A percentile compares a stretch with the other conserved stretches of the same genome.
These are phyloP conservation scores for Drechmeria coniospora DNA, from an alignment of 2,329 filamentous ascomycete species.

Conservation along the genomic window DNA sequence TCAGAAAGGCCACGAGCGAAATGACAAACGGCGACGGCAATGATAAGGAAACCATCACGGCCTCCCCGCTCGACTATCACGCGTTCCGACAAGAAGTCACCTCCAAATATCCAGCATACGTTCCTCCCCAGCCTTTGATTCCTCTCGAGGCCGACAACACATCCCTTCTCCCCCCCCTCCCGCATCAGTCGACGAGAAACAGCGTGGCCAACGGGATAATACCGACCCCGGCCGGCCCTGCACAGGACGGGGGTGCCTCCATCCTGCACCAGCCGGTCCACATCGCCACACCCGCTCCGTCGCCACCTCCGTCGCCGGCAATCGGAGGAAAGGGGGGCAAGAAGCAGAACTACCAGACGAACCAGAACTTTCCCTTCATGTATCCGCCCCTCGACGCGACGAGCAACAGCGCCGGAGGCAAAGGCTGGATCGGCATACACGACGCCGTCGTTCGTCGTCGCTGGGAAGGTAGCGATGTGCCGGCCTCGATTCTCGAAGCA, in stretches of 20 bases:
- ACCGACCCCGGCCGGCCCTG: conserved; percentile 34
- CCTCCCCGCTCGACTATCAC: conserved; percentile 91
- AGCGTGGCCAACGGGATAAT: conserved; percentile 48
- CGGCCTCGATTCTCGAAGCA: conserved; percentile 86
- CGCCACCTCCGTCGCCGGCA: conserved; percentile 77
- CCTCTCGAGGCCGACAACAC: conserved; percentile 83
- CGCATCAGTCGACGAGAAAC: conserved; percentile 52
- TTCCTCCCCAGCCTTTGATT: conserved; percentile 69
- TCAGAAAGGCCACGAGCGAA: conserved; percentile 59
- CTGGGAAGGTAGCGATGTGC: conserved; percentile 91
- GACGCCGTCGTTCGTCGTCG: conserved; percentile 65
- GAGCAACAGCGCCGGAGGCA: conserved; percentile 82
- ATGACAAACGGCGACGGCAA: conserved; percentile 40
- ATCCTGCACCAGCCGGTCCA: conserved; percentile 94
- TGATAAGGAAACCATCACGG: conserved; percentile 68
- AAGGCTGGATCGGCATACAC: conserved; percentile 67
- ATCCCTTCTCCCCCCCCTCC: conserved; percentile 73
- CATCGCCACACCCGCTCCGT: conserved; percentile 95
- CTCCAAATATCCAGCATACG: conserved; percentile 94
- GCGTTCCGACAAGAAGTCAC: conserved; percentile 92
- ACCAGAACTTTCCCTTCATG: conserved; percentile 95
- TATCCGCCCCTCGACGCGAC: conserved; percentile 83
- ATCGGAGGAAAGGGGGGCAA: conserved; percentile 86
- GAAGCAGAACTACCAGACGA: conserved; percentile 98
- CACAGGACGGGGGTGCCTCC: conserved; percentile 48